Evolutionary conservation across 768 basidiomycete genomes (phyloP), one percentile per base, ranked within the genome.

Genomic region (Amanita jacksonii): DNA sequence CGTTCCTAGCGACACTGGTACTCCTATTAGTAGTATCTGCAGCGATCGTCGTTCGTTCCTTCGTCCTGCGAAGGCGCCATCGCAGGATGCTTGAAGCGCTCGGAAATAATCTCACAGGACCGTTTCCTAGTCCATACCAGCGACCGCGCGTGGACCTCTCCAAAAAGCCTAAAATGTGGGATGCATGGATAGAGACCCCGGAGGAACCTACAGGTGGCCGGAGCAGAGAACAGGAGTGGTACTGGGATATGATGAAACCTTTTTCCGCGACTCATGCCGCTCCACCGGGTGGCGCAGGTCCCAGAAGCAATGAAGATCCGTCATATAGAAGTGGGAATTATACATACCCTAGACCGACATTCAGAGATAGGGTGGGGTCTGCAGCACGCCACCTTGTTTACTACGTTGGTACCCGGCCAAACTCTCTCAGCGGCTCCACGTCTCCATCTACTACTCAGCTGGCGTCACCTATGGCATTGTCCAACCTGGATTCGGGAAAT

Each of bases 21-120:
- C 73, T 83, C 16, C 72, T 85, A 15, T 70, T 84, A 18, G 66
- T 68, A 31, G 74, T 85, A n/a, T 81, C 79, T 7, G 73, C 73
- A 2, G 78, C 78, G 9, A 81, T 84, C 54, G 72, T 84, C 48
- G 51, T 74, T 36, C 77, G 82, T 27, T 81, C 79, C 16, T 68
- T 81, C 46, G 49, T 82, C 31, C 66, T 83, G n/a, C 70, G 82
- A 2, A 62, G 79, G 10, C 71, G 82, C 3, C 76, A 79, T 45
- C 70, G 74, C 13, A 68, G 67, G 5, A 56, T 77, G 53, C 63
- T 81, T 24, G 77, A 81, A 48, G 79, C 78, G 13, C 81, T 81
- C 49, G 65, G 71, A 18, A 75, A 77, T 46, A 80, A 80, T n/a
- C n/a, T n/a, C 7, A 77, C 78, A 5, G 81, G 73, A 8, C 70